These are phyloP conservation scores for Cytospora leucostoma DNA, from an alignment of 2,329 filamentous ascomycete species.

Conservation along the genomic window DNA sequence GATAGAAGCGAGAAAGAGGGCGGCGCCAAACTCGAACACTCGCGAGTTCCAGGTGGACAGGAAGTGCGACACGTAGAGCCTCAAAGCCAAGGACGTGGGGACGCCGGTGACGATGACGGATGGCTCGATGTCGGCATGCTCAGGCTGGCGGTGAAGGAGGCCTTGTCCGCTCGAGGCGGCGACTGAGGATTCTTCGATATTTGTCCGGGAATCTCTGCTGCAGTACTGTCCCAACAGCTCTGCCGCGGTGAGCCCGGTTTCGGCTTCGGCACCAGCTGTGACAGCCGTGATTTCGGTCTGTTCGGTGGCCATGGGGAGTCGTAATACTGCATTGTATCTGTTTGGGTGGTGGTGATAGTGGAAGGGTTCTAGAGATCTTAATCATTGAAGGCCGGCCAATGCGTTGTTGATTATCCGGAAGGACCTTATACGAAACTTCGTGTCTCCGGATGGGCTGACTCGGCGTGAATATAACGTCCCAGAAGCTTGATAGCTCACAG, in stretches of 20 bases:
- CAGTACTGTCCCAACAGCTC: background rate
- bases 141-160: background rate
- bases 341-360: background rate
- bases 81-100: conserved; percentile 21
- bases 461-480: background rate
- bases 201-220: background rate
- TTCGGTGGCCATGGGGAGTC: background rate
- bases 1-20: conserved; percentile 58
- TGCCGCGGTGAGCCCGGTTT: background rate
- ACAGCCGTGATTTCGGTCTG: background rate
- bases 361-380: background rate
- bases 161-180: background rate
- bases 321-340: background rate
- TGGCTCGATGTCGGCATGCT: conserved; percentile 5
- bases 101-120: conserved; percentile 3
- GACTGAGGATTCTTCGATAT: background rate
- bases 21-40: conserved; percentile 63
- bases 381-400: background rate
- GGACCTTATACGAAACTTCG: background rate
- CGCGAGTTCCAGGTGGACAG: conserved; percentile 67
- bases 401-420: background rate
- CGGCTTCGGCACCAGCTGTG: background rate
- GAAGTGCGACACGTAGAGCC: conserved; percentile 61
- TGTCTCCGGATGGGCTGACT: background rate
- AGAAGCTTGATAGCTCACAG: too few species aligned